Percentiles rank a stretch among this genome's conserved stretches.
These are phyloP conservation scores for Candida ortonii DNA, from an alignment of 805 yeast genomes.

Conservation along the genomic window DNA sequence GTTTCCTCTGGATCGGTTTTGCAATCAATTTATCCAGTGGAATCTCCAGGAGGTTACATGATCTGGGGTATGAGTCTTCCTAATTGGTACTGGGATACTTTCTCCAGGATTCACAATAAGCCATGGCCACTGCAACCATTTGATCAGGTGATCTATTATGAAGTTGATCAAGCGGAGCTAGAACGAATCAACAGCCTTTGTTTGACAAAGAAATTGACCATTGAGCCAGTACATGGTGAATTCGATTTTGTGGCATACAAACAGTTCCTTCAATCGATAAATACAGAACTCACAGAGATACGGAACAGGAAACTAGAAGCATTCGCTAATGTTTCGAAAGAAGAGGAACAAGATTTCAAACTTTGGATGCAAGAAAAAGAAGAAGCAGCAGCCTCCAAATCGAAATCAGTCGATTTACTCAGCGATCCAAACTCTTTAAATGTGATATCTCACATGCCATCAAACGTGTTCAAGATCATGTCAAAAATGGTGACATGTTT, in stretches of 20 bases:
- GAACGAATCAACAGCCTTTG: constrained; percentile 28
- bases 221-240: constrained; percentile 28
- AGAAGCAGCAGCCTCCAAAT: constrained; percentile 36
- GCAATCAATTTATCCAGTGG: constrained; percentile 97
- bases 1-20: constrained; percentile 98
- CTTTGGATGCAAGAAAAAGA: constrained; percentile 43
- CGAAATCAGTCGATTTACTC: constrained; percentile 1
- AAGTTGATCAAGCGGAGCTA: constrained; percentile 33
- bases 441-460: constrained; percentile 84
- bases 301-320: constrained; percentile 54
- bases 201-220: constrained; percentile 29
- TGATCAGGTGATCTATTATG: constrained; percentile 71
- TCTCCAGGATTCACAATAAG: constrained; percentile 43
- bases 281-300: constrained; percentile 26
- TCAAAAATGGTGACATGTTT: constrained; percentile 72
- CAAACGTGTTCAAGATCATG: constrained; percentile 93
- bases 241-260: constrained; percentile 35
- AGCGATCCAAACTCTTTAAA: constrained; percentile 70
- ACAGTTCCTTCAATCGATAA: constrained; percentile 28
- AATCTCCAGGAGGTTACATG: constrained; percentile 98
- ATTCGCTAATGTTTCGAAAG: constrained; percentile 74
- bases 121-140: constrained; percentile 94
- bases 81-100: constrained; percentile 89
- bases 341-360: constrained; percentile 59
- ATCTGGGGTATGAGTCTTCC: constrained; percentile 95